Evolutionary conservation across 257 asterid genomes (phyloP), one percentile per base, ranked within the genome.

Genomic region (Nemophila menziesii): DNA sequence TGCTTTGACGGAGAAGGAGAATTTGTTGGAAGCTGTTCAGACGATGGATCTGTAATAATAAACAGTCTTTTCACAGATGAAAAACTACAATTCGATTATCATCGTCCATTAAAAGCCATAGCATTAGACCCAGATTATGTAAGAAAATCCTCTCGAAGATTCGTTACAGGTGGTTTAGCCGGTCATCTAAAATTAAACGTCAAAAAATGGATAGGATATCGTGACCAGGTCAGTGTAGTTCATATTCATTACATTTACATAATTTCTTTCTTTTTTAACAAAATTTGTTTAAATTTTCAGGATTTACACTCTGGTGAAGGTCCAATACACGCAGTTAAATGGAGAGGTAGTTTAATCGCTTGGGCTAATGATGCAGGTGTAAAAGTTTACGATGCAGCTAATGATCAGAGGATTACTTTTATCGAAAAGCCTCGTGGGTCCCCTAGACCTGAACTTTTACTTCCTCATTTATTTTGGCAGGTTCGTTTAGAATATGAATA

Each of bases 291-390:
- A 39, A 63, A 20, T 56, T 63, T 60, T 49, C 68, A 83, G 99
- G 86, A 85, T 70, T 65, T 90, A 68, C 99, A 90, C 78, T 85
- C 86, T 36, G 99, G 93, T 44, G 99, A 90, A 70, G 99, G 99
- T 44, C 99, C 99, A 16, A 77, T 90, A 67, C 99, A 90, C 64
- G 79, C 86, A 0, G 80, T 90, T 43, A 90, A 90, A 68, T 90
- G 99, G 99, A 77, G 94, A 70, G 57, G 61, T 62, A 82, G 61
- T 72, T 94, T 85, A 53, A 71, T 90, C 61, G 99, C 96, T 38
- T 90, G 99, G 99, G 99, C 99, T 55, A 90, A 90, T 66, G 96
- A 90, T 40, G 46, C 89, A 48, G 99, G 99, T 59, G 89, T 85
- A 19, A 90, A 90, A 75, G 96, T 90, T 49, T 90, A 85, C 58